phyloP scores from a whole-genome alignment of 495 filamentous ascomycete genomes.

The Astrothelium macrocarpum region DNA sequence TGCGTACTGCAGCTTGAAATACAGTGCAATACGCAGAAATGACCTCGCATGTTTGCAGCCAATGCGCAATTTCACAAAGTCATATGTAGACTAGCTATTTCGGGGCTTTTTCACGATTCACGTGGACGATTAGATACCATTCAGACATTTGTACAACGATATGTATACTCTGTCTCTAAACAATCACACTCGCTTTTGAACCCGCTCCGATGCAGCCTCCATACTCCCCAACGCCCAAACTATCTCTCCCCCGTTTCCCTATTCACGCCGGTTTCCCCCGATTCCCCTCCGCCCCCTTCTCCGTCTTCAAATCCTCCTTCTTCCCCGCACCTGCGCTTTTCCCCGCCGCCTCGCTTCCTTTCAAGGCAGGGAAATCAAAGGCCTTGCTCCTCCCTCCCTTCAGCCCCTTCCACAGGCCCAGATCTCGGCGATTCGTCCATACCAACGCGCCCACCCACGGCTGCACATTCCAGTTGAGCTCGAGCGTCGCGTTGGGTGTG shows the following conservation, averaged over 20 bases:
- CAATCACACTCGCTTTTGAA: too few species aligned
- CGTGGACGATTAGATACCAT: not conserved
- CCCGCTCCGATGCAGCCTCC: too few species aligned
- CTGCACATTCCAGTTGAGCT: slow-evolving; percentile 90
- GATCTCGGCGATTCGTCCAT: slow-evolving; percentile 57
- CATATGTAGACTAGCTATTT: too few species aligned
- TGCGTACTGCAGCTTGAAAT: not conserved
- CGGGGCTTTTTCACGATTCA: slow-evolving; percentile 5
- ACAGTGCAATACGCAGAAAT: not conserved
- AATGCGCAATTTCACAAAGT: too few species aligned
- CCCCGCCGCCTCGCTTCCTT: slow-evolving; percentile 39
- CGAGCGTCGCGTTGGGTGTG: slow-evolving; percentile 61
- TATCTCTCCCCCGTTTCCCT: not conserved
- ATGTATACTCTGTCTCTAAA: too few species aligned
- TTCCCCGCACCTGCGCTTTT: slow-evolving; percentile 10
- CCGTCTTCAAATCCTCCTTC: slow-evolving; percentile 30
- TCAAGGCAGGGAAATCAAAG: slow-evolving; percentile 69
- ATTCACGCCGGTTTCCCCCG: slow-evolving; percentile 26
- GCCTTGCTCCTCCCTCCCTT: slow-evolving; percentile 50
- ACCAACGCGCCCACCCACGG: slow-evolving; percentile 86
- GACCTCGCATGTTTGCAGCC: too few species aligned
- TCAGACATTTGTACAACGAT: not conserved
- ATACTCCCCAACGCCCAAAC: not conserved
- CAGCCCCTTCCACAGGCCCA: slow-evolving; percentile 54
- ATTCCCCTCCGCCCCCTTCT: slow-evolving; percentile 33